Evolutionary conservation across 2,329 filamentous ascomycete species (phyloP), one percentile per base, ranked within the genome.

Genomic region (Cadophora gregata): DNA sequence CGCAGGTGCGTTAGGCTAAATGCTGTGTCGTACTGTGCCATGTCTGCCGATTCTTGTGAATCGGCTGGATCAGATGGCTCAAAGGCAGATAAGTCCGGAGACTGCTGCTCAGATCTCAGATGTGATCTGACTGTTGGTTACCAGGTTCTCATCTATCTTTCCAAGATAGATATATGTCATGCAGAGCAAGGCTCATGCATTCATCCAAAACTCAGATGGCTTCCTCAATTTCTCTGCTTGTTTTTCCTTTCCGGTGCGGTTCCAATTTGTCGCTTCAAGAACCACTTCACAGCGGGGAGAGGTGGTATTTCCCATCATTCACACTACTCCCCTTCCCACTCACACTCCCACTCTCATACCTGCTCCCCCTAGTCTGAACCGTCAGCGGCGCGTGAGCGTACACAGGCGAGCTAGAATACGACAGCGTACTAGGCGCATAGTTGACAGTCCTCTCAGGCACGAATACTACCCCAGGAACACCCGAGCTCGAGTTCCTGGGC

Each of bases 251-350:
- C 45, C 21, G 24, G 38, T 38, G n/a, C 45, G 31, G 14, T 51
- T 25, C 59, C 5, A 10, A 24, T 12, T 27, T 21, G 6, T 24
- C 6, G 6, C 12, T 19, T 14, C 29, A 16, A 12, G 19, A n/a
- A 6, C 14, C 29, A 8, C 38, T 59, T 70, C 69, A 70, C 8
- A 70, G 38, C 16, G 69, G 69, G 12, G 42, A 58, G 2, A 70
- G 64, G 65, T 75, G 72, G 64, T 75, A 75, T 27, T 66, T 71
- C 50, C 74, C 74, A 70, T 75, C 74, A 60, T 70, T 70, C 3
- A 65, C 64, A 62, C 53, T 27, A 36, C 42, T 45, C 42, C 27
- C 50, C 14, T 25, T 53, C 50, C 25, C 50, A 56, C 53, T 36
- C 19, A 10, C 29, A 24, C 25, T 59, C 29, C 29, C 47, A 21